Evolutionary conservation across 1,139 yeast species (phyloP), one percentile per base, ranked within the genome.

Genomic region (Pichia sp.): DNA sequence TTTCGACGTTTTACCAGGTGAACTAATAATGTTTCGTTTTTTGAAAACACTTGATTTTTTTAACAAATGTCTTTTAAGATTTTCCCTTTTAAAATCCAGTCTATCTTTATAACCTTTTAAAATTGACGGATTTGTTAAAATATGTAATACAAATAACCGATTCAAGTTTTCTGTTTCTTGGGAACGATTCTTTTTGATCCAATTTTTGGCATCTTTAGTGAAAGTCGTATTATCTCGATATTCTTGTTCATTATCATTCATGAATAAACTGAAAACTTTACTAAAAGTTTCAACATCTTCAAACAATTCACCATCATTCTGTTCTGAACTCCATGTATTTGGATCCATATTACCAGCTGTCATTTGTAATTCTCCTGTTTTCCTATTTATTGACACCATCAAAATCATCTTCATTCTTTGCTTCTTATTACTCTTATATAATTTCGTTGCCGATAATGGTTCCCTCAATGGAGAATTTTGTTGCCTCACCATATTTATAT

Each of bases 311-410:
- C 62, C 62, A 42, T 57, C 50, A 35, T 52, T 54, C 36, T 56
- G 59, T 36, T 55, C 59, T 12, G 52, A 44, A 37, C 60, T 55
- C 62, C 61, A 58, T 36, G 55, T 49, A 38, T 56, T 55, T 23
- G 46, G 44, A 44, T 58, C 63, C 39, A 58, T 37, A 36, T 60
- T 60, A 5, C 61, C 62, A 12, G 62, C 58, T 21, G 52, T 44
- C 41, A 58, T 39, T 39, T 46, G 51, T n/a, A 60, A 41, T 28
- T 59, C 63, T 4, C 64, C 64, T 2, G 61, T 57, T 6, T 47
- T 36, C 36, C 64, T 49, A 41, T 59, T 54, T 31, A 60, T 51
- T 3, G 56, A 48, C 3, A 48, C 50, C 34, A 56, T 46, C 17
- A 60, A 22, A 19, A 47, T 45, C 39, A 58, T 38, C 15, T 47